Base-by-base conservation (phyloP, 2,329 filamentous ascomycete genomes). In the Monilinia fructigena region DNA sequence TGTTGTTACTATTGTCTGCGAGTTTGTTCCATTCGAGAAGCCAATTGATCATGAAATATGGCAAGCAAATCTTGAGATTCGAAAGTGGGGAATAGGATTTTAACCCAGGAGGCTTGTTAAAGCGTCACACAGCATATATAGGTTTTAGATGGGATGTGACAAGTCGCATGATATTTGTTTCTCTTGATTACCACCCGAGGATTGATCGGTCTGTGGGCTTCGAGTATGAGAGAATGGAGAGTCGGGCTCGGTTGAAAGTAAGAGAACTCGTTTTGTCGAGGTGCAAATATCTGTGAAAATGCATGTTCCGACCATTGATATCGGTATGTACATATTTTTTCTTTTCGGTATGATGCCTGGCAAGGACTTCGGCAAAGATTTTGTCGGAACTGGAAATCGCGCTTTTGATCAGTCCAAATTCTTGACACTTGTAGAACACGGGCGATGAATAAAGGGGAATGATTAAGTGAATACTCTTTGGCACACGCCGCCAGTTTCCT, bases 141-240 rank as follows among this genome's bases (percentile, higher is more conserved):
- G 28, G 56, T 48, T 48, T 60, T 4, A 60, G 56, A 38, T 60
- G 56, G 28, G 45, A 60, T 60, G n/a, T 60, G 42, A 60, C 35
- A 14, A 50, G 28, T 60, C 56, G 56, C 31, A 48, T 60, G 42
- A 60, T 35, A 26, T 60, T 60, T 60, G 26, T 48, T 60, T 16
- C 6, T 50, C 56, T 60, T 38, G 28, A 23, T 50, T 23, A 20
- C 28, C 45, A 23, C 42, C 45, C 42, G 56, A 38, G 8, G 26
- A 48, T 35, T 48, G 42, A 48, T 38, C 56, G 28, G 45, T 48
- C 20, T 23, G 4, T 38, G 47, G 12, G 28, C n/a, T 23, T 59
- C 42, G 45, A 50, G 56, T 38, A 38, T 48, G 12, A 38, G 20
- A 23, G 31, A 23, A 26, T 48, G 11, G 45, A 60, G 42, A 50